Percentiles rank a stretch among this genome's conserved stretches.
Evolutionary conservation across 768 basidiomycete species (phyloP).

Genomic region (Macrolepiota albuminosa): DNA sequence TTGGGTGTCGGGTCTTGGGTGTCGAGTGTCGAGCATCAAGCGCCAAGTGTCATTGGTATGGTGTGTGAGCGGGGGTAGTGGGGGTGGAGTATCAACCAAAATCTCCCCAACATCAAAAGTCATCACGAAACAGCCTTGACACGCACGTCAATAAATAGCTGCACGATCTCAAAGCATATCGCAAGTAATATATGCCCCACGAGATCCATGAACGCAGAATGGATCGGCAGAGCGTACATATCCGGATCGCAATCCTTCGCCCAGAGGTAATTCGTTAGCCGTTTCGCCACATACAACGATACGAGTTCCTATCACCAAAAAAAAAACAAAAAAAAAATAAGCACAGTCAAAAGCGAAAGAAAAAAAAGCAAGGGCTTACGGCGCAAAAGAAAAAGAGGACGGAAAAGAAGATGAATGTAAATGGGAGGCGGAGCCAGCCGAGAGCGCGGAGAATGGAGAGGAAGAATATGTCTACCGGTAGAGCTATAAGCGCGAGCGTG

Average conservation of each 20-base stretch:
- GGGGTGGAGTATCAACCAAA: too few relatives aligned
- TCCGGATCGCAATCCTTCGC: slow-evolving; percentile 77
- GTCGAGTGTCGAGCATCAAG: too few relatives aligned
- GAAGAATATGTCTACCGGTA: slow-evolving; percentile 81
- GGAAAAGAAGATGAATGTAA: slow-evolving; percentile 65
- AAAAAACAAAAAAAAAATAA: not conserved
- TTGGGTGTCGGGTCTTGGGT: too few relatives aligned
- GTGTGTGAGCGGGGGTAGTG: too few relatives aligned
- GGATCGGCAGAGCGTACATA: slow-evolving; percentile 89
- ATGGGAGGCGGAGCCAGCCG: slow-evolving; percentile 74
- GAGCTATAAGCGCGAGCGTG: slow-evolving; percentile 67
- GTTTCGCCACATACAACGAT: slow-evolving; percentile 64
- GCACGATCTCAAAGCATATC: slow-evolving; percentile 65
- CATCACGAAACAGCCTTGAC: not conserved
- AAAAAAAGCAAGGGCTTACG: slow-evolving; percentile 31
- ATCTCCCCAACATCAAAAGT: too few relatives aligned
- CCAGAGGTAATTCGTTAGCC: slow-evolving; percentile 77
- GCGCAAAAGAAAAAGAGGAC: slow-evolving; percentile 70
- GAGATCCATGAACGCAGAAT: slow-evolving; percentile 85
- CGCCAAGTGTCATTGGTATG: too few relatives aligned
- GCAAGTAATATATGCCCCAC: slow-evolving; percentile 80
- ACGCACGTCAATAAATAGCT: slow-evolving; percentile 22
- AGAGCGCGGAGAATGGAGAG: slow-evolving; percentile 57
- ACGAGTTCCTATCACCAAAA: slow-evolving; percentile 47
- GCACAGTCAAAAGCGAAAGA: too few relatives aligned